These are phyloP conservation scores for Dothideomycetes sp. DNA, from an alignment of 2,329 filamentous ascomycete species.

Conservation along the genomic window DNA sequence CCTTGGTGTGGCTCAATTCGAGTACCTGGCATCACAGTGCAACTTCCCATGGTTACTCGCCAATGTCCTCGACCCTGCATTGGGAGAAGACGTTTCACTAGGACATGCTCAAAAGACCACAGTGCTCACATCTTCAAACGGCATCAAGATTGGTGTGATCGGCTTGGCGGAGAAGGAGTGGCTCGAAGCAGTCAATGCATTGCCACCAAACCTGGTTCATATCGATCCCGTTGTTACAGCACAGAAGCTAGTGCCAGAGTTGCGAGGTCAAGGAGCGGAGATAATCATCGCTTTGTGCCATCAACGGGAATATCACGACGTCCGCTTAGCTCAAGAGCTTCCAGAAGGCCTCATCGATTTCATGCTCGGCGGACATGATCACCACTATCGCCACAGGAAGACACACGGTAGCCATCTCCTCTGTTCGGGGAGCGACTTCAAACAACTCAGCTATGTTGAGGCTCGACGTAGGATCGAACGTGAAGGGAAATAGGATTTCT, in stretches of 20 bases:
- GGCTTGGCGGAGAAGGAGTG: slow-evolving; percentile 82
- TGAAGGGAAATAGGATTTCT: slow-evolving; percentile 61
- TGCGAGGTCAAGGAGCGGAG: slow-evolving; percentile 70
- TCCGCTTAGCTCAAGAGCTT: slow-evolving; percentile 67
- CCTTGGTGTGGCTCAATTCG: slow-evolving; percentile 77
- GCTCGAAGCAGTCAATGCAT: slow-evolving; percentile 77
- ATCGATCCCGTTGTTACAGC: slow-evolving; percentile 69
- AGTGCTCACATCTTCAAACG: slow-evolving; percentile 72
- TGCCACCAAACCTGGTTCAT: slow-evolving; percentile 76
- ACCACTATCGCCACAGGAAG: slow-evolving; percentile 71
- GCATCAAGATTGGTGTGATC: slow-evolving; percentile 76
- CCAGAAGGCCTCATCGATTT: slow-evolving; percentile 69
- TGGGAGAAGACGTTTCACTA: slow-evolving; percentile 66
- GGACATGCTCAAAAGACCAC: slow-evolving; percentile 66
- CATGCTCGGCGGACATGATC: slow-evolving; percentile 81
- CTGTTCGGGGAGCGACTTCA: slow-evolving; percentile 86
- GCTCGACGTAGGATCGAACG: slow-evolving; percentile 43
- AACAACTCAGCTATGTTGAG: slow-evolving; percentile 83
- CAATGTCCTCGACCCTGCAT: slow-evolving; percentile 75
- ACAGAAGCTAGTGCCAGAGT: slow-evolving; percentile 60
- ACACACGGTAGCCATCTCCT: slow-evolving; percentile 75
- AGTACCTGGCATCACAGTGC: slow-evolving; percentile 62
- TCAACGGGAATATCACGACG: slow-evolving; percentile 80
- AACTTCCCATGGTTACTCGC: slow-evolving; percentile 83
- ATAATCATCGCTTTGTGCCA: slow-evolving; percentile 77